Percentiles rank a stretch among this genome's conserved stretches.
These are phyloP conservation scores for Lolium multiflorum DNA, from an alignment of 176 grass and related monocot genomes.

Conservation along the genomic window DNA sequence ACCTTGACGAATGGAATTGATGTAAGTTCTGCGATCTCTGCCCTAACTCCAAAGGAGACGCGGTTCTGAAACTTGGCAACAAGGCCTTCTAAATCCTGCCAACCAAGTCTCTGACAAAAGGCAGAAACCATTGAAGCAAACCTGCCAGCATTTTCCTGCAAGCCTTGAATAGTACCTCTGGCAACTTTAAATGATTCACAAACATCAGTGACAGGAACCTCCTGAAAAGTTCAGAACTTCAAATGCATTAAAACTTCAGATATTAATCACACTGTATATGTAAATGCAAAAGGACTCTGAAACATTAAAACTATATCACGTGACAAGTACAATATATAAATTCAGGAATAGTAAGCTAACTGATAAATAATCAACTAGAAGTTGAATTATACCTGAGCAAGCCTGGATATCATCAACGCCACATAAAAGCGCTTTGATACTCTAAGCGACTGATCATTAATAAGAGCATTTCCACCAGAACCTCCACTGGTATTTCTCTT, in stretches of 20 bases:
- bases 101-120: slow-evolving; percentile 96
- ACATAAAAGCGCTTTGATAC: slow-evolving; percentile 96
- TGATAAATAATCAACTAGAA: not conserved
- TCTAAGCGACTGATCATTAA: slow-evolving; percentile 72
- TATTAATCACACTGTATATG: slow-evolving; percentile 5
- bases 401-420: slow-evolving; percentile 89
- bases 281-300: slow-evolving; percentile 7
- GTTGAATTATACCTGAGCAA: slow-evolving; percentile 73
- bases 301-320: slow-evolving; percentile 15
- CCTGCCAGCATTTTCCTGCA: slow-evolving; percentile 98
- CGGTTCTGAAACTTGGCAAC: slow-evolving; percentile 96
- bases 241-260: slow-evolving; percentile 6
- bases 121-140: slow-evolving; percentile 97
- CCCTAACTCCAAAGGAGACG: slow-evolving; percentile 96
- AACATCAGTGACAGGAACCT: slow-evolving; percentile 86
- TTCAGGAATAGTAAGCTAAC: slow-evolving; percentile 15
- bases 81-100: slow-evolving; percentile 94
- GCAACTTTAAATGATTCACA: slow-evolving; percentile 96
- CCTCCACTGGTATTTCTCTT: slow-evolving; percentile 44
- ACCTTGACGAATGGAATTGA: slow-evolving; percentile 94
- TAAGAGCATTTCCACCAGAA: slow-evolving; percentile 48
- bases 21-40: slow-evolving; percentile 90
- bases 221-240: slow-evolving; percentile 53
- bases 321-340: slow-evolving; percentile 17
- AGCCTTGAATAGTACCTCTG: slow-evolving; percentile 86